A percentile compares a stretch with the other conserved stretches of the same genome.
Evolutionary conservation across 129 eudicot genomes (phyloP).

Genomic region (Saussurea involucrata): DNA sequence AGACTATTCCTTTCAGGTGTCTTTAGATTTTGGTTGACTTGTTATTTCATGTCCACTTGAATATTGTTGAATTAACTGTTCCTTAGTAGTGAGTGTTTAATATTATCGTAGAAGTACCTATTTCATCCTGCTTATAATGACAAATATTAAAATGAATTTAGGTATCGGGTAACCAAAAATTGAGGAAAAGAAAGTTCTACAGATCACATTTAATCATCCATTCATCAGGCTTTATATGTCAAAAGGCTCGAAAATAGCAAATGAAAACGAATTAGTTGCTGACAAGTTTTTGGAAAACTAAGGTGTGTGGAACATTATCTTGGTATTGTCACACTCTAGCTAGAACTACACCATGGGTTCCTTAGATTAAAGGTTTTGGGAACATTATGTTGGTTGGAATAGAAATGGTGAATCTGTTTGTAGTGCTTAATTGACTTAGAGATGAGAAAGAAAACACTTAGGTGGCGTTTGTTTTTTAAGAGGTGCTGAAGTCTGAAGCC

Average conservation of each 20-base stretch:
- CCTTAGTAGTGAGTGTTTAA: neutral
- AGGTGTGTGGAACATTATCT: neutral
- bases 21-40: neutral
- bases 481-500: too few species aligned
- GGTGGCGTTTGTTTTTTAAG: too few species aligned
- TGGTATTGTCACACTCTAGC: neutral
- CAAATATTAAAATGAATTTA: too few species aligned
- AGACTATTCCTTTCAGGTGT: neutral
- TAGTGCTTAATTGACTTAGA: neutral
- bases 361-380: too few species aligned
- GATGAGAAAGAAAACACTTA: neutral
- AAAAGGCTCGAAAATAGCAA: neutral
- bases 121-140: too few species aligned
- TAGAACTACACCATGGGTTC: neutral
- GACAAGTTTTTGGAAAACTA: neutral
- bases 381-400: neutral
- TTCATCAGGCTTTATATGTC: too few species aligned
- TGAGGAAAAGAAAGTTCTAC: too few species aligned
- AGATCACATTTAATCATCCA: too few species aligned
- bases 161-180: too few species aligned
- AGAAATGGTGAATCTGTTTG: too few species aligned
- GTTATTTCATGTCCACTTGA: neutral
- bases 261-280: too few species aligned
- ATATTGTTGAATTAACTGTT: neutral
- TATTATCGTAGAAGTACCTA: too few species aligned